Base-by-base conservation (phyloP, 805 yeast genomes). In the Phaffomyces opuntiae region DNA sequence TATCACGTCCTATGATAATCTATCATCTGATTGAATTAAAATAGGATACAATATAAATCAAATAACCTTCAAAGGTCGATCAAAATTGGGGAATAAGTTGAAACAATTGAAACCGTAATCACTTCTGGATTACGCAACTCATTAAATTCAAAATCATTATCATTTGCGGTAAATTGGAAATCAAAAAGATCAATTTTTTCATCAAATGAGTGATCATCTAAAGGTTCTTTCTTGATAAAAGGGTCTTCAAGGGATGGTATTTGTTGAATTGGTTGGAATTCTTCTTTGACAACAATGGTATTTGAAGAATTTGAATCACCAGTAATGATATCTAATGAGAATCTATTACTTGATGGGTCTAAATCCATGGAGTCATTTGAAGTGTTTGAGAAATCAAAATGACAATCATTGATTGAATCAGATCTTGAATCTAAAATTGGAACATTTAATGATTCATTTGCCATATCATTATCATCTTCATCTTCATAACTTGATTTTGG, bases 41-140 rank as follows among this genome's bases (percentile, higher is more conserved):
- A 40, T 33, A 33, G 50, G 49, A 42, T 41, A 32, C 25, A 24
- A 45, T 14, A 44, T 17, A 39, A 25, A 36, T 39, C 44, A 9
- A 9, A 33, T 17, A 19, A 24, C 31, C 16, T 32, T 26, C 46
- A 21, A n/a, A 13, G 6, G 27, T 27, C 17, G 4, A 39, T 11
- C 36, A 43, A 33, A 16, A 29, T 17, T 17, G 19, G 5, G 9
- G n/a, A 8, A 13, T 26, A 24, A 5, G 5, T 31, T 7, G 12
- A 26, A 24, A n/a, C 39, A 31, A 25, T 31, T 19, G 48, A 44
- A 52, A 45, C 53, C 49, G 69, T 63, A 64, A 67, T 65, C 72
- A 55, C 72, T 61, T 62, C 72, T 67, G 72, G 70, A 67, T 67
- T 65, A 65, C 72, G 70, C 72, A 67, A 66, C 66, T 65, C 67